Evolutionary conservation across 306 rosid species (phyloP).

Genomic region (Castanea sativa): DNA sequence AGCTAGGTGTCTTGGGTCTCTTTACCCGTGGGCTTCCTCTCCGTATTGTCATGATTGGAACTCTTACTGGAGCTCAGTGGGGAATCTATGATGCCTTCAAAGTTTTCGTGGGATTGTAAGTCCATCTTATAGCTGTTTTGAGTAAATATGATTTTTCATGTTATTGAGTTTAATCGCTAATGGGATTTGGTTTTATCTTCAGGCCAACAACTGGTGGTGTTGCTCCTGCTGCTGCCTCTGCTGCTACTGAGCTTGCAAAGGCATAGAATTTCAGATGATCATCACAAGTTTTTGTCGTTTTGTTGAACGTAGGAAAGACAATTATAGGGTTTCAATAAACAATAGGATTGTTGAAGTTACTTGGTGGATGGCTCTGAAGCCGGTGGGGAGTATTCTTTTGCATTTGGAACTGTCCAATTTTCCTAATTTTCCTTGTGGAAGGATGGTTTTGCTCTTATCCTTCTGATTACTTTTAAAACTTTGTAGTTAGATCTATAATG

Average conservation of each 20-base stretch:
- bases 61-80: conserved; percentile 99
- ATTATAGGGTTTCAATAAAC: conserved; percentile 55
- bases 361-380: conserved; percentile 40
- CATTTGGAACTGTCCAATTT: conserved; percentile 42
- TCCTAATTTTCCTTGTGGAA: conserved; percentile 27
- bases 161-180: not conserved
- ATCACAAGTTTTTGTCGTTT: conserved; percentile 22
- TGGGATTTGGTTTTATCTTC: conserved; percentile 16
- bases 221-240: conserved; percentile 47
- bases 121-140: conserved; percentile 17
- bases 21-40: conserved; percentile 96
- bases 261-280: conserved; percentile 17
- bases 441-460: conserved; percentile 92
- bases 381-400: conserved; percentile 39
- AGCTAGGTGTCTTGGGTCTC: conserved; percentile 76
- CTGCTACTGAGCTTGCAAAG: conserved; percentile 28
- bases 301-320: conserved; percentile 30
- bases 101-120: conserved; percentile 93
- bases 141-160: not conserved
- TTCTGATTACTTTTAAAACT: conserved; percentile 21
- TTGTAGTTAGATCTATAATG: conserved; percentile 48
- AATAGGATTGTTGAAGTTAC: conserved; percentile 37
- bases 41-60: conserved; percentile 95
- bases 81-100: conserved; percentile 94
- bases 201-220: conserved; percentile 98